Base-by-base conservation (phyloP, 192 early-diverging fungal species). In the Podila epicladia region DNA sequence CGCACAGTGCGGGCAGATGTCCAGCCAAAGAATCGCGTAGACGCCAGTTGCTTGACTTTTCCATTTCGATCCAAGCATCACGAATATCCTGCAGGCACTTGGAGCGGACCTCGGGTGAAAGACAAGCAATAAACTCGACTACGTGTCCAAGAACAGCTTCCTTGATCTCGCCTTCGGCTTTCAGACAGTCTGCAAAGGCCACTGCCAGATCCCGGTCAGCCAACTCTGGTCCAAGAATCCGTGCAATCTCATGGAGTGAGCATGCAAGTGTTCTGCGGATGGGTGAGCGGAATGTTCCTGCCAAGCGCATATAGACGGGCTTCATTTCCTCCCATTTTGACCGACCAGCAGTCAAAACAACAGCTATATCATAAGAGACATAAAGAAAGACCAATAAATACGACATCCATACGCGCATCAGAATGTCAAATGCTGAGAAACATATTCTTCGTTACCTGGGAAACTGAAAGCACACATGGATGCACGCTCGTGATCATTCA, bases 131-230 rank as follows among this genome's bases (percentile, higher is more conserved):
- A 49, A 93, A 91, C 41, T 90, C 91, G 48, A 89, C 88, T 38
- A 94, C 74, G 68, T 91, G 86, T 57, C 86, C 86, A 71, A 95
- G 62, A 9, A 92, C 89, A 4, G 87, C 94, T 74, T 92, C 89
- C 64, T 92, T 91, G 62, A 95, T 90, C 49, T 93, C 91, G 37
- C 89, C 89, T 50, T 85, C 62, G 24, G 88, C 89, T 66, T 74
- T 75, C 12, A 89, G 65, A 59, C 86, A 90, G 11, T 82, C 71
- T 20, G 87, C 82, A 77, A 90, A 90, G 12, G 87, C 86, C 48
- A 82, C 65, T 0, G 86, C 82, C n/a, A 90, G 53, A 69, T 89
- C 87, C 5, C 83, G 79, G 64, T 89, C 86, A 0, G 89, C 86
- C 31, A 85, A 67, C 22, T 86, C 83, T 3, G 89, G 82, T 26